Evolutionary conservation across 1,284 basidiomycete species (phyloP).

Genomic region (Trichosporon sp.): DNA sequence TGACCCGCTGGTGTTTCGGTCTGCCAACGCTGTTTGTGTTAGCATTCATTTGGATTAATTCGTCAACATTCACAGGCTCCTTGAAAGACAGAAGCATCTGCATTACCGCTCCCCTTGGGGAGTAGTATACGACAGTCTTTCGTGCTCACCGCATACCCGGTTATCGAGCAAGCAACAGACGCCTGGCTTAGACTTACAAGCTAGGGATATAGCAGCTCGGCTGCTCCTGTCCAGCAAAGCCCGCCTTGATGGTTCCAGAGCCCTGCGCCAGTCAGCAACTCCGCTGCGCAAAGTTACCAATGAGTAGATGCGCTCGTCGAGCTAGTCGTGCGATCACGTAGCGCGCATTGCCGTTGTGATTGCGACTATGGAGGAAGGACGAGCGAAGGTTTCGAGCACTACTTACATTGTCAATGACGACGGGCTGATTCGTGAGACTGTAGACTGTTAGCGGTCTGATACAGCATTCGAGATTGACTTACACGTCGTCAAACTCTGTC

Average conservation of each 20-base stretch:
- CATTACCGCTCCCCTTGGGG: too few relatives aligned
- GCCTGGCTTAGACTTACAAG: conserved; percentile 68
- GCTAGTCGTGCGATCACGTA: background rate
- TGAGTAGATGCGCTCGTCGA: too few relatives aligned
- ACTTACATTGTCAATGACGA: conserved; percentile 92
- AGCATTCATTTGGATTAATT: background rate
- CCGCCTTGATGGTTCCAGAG: conserved; percentile 94
- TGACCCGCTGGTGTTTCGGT: conserved; percentile 90
- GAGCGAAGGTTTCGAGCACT: background rate
- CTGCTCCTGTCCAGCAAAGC: conserved; percentile 95
- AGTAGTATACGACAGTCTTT: too few relatives aligned
- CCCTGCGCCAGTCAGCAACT: conserved; percentile 57
- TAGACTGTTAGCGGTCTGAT: background rate
- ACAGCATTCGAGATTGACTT: background rate
- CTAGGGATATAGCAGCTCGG: conserved; percentile 98
- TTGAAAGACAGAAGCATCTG: too few relatives aligned
- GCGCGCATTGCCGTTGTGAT: background rate
- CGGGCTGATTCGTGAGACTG: conserved; percentile 48
- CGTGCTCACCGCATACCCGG: too few relatives aligned
- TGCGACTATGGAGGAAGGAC: background rate
- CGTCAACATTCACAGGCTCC: too few relatives aligned
- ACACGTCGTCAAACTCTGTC: conserved; percentile 46
- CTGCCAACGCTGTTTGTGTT: conserved; percentile 70
- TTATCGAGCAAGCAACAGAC: too few relatives aligned
- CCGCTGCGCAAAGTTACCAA: too few relatives aligned